These are phyloP conservation scores for Lactarius evosmus DNA, from an alignment of 768 basidiomycete genomes.

Conservation along the genomic window DNA sequence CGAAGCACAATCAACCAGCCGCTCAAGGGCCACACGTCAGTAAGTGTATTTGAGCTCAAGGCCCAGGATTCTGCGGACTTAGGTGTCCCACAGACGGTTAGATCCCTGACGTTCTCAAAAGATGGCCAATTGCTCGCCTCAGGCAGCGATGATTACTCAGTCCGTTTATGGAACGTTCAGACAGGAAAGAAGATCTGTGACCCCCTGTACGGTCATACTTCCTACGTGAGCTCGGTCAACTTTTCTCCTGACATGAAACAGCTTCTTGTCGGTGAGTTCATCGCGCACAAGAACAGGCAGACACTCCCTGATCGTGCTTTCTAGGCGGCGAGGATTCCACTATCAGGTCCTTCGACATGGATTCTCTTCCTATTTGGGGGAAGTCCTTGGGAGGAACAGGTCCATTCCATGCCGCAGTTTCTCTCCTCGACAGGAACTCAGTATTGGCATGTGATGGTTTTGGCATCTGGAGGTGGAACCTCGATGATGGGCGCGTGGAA, in stretches of 20 bases:
- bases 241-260: constrained; percentile 27
- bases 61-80: background rate
- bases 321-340: constrained; percentile 13
- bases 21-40: constrained; percentile 13
- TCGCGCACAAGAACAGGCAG: background rate
- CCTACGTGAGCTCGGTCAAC: constrained; percentile 7
- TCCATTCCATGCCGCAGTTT: constrained; percentile 11
- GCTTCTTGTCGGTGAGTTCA: constrained; percentile 14
- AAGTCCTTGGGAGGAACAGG: constrained; percentile 4
- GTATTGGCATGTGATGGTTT: constrained; percentile 9
- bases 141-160: constrained; percentile 9
- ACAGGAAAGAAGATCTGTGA: constrained; percentile 16
- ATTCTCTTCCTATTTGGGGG: constrained; percentile 13
- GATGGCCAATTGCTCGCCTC: constrained; percentile 13
- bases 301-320: background rate
- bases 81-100: background rate
- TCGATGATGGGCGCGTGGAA: background rate
- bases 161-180: constrained; percentile 21
- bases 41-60: background rate
- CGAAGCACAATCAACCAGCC: background rate
- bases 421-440: background rate
- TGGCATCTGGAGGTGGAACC: constrained; percentile 9
- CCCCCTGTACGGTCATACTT: constrained; percentile 17
- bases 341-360: constrained; percentile 22
- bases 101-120: constrained; percentile 12